Conservation (phyloP, 257 asterid genomes). For the Ajuga chamaepitys region DNA sequence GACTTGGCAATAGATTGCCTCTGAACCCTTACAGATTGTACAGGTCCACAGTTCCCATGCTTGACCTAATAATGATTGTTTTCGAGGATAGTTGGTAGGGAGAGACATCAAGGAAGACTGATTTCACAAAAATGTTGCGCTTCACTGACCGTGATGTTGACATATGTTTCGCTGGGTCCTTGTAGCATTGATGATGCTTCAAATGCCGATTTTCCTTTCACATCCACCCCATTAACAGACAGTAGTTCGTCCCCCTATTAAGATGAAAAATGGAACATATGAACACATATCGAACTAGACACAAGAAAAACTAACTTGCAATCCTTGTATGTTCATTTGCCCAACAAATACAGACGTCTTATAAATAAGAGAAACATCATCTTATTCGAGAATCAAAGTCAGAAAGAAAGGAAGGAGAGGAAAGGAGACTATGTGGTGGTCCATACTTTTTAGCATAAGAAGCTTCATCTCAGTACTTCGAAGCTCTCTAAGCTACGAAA, state of each 20-base stretch:
- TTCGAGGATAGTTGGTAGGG: conserved; percentile 14
- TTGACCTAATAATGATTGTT: conserved; percentile 53
- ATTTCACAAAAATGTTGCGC: conserved; percentile 9
- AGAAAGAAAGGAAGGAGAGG: not conserved
- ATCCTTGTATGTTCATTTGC: not conserved
- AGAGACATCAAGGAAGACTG: conserved; percentile 14
- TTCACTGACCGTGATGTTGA: conserved; percentile 57
- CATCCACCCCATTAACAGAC: conserved; percentile 75
- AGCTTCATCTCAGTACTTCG: not conserved
- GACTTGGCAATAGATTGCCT: conserved; percentile 89
- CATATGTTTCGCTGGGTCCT: conserved; percentile 89
- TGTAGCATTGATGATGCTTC: conserved; percentile 84
- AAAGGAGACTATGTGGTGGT: not conserved
- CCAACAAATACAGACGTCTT: not conserved
- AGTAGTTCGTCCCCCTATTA: conserved; percentile 84
- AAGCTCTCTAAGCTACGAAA: not conserved
- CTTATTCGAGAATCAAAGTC: not conserved
- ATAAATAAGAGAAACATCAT: conserved; percentile 5
- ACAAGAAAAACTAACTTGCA: conserved; percentile 4
- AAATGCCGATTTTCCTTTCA: conserved; percentile 85
- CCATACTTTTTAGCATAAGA: conserved; percentile 1
- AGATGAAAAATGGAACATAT: conserved; percentile 1
- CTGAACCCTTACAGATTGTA: conserved; percentile 59
- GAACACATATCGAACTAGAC: not conserved
- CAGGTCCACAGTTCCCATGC: conserved; percentile 96